Percentiles rank a stretch among this genome's conserved stretches.
phyloP scores from a whole-genome alignment of 805 yeast genomes.

The Yamadazyma insecticola region DNA sequence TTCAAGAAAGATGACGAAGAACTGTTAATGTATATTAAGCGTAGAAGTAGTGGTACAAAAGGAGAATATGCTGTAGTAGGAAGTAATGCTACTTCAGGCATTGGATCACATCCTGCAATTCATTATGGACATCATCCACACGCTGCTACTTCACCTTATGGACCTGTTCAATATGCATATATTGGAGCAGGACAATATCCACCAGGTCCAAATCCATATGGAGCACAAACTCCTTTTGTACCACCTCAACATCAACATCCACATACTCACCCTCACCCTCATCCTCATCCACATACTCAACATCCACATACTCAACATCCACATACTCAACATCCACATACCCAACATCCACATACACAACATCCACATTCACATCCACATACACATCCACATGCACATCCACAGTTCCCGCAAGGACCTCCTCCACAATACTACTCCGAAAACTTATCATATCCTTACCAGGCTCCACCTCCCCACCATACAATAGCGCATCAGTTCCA shows the following conservation, averaged over 20 bases:
- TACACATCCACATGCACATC: slow-evolving; percentile 4
- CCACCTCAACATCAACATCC: slow-evolving; percentile 5
- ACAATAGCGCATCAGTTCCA: neutral
- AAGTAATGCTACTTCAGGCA: slow-evolving; percentile 4
- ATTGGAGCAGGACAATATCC: too few relatives aligned
- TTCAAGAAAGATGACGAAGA: slow-evolving; percentile 46
- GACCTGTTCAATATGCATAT: too few relatives aligned
- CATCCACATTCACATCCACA: slow-evolving; percentile 5
- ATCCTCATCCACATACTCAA: slow-evolving; percentile 1
- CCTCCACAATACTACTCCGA: slow-evolving; percentile 1
- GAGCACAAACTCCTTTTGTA: too few relatives aligned
- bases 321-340: slow-evolving; percentile 7
- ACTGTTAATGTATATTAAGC: slow-evolving; percentile 41
- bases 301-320: slow-evolving; percentile 5
- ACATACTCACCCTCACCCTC: slow-evolving; percentile 1
- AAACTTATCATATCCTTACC: slow-evolving; percentile 1
- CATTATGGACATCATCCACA: too few relatives aligned
- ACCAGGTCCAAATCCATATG: slow-evolving; percentile 1
- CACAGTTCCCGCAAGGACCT: slow-evolving; percentile 1
- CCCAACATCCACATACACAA: slow-evolving; percentile 3
- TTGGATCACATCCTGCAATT: slow-evolving; percentile 3
- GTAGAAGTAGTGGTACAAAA: slow-evolving; percentile 47
- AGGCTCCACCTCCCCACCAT: neutral
- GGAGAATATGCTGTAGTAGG: slow-evolving; percentile 1
- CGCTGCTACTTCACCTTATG: too few relatives aligned